phyloP scores from a whole-genome alignment of 1,284 basidiomycete species.

The Pseudozyma sp. region DNA sequence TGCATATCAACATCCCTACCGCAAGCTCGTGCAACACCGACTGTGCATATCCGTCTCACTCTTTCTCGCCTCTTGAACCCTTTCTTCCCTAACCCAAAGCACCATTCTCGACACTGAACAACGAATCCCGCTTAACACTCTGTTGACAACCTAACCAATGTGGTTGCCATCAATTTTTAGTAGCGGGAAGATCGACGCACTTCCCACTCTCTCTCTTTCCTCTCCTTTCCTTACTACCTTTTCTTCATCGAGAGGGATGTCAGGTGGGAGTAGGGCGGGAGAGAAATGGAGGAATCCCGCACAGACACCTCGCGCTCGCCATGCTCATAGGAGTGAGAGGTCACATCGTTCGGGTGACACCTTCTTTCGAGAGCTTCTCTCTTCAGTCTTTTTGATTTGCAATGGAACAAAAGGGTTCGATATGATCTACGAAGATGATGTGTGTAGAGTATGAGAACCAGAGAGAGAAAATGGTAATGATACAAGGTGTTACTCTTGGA shows the following conservation, averaged over 20 bases:
- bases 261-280: background rate
- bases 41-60: background rate
- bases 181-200: conserved; percentile 48
- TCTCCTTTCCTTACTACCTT: background rate
- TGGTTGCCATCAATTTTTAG: conserved; percentile 60
- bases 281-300: conserved; percentile 28
- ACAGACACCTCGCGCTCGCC: conserved; percentile 46
- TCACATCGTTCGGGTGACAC: conserved; percentile 53
- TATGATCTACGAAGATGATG: no score
- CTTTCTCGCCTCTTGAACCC: no score
- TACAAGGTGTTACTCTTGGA: conserved; percentile 42
- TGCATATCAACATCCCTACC: background rate
- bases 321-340: conserved; percentile 31
- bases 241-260: background rate
- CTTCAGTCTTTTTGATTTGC: background rate
- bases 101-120: background rate
- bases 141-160: conserved; percentile 55
- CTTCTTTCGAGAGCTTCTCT: background rate
- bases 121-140: conserved; percentile 50
- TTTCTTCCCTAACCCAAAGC: background rate
- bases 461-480: no score
- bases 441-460: no score
- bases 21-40: background rate
- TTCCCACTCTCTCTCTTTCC: conserved; percentile 3
- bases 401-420: no score